phyloP scores from a whole-genome alignment of 73 alveolate genomes.

The Durusdinium trenchii region DNA sequence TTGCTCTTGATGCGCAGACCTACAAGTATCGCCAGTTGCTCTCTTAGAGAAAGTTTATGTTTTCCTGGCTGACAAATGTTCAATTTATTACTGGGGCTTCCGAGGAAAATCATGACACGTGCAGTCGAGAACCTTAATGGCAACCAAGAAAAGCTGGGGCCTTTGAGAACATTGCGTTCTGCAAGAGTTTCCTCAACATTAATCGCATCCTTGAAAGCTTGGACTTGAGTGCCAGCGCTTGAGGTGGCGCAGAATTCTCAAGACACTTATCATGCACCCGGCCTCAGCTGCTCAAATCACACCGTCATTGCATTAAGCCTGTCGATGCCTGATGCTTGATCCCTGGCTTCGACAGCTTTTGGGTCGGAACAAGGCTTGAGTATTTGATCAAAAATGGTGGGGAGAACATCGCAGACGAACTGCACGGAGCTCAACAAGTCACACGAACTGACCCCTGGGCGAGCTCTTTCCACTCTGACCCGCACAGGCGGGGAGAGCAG shows the following conservation, averaged over 20 bases:
- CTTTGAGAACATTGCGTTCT: background rate
- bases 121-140: conserved; percentile 60
- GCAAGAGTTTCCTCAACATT: background rate
- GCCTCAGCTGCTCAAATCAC: background rate
- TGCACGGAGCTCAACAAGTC: background rate
- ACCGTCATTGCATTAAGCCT: background rate
- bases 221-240: too few species aligned
- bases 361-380: conserved; percentile 56
- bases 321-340: background rate
- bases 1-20: conserved; percentile 71
- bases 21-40: conserved; percentile 81
- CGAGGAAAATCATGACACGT: conserved; percentile 84
- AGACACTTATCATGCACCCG: conserved; percentile 51
- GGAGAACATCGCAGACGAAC: conserved; percentile 83
- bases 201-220: too few species aligned
- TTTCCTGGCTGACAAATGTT: background rate
- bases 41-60: background rate
- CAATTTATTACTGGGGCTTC: background rate
- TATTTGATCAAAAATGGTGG: conserved; percentile 86
- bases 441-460: background rate
- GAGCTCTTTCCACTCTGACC: background rate
- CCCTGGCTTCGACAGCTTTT: background rate
- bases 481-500: conserved; percentile 81
- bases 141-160: conserved; percentile 64
- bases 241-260: conserved; percentile 88